Conservation (phyloP, 257 asterid genomes). For the Capsicum pubescens region DNA sequence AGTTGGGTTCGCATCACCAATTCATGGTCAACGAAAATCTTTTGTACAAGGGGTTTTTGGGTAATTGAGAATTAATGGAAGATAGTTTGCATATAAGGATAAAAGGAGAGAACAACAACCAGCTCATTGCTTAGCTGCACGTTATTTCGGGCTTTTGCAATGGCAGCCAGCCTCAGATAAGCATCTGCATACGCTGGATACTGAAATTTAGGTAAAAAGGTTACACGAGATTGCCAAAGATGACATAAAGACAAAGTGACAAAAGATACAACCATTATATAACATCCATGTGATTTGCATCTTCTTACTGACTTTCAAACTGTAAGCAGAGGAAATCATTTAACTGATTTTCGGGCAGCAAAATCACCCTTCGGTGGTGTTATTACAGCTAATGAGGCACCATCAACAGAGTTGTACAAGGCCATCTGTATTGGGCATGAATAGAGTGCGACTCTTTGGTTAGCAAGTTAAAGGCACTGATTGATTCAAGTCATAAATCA, state of each 20-base stretch:
- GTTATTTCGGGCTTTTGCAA: conserved; percentile 86
- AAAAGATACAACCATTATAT: background rate
- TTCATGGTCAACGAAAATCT: conserved; percentile 29
- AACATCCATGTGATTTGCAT: background rate
- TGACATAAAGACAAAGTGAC: conserved; percentile 13
- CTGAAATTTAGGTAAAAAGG: conserved; percentile 53
- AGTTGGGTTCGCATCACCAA: conserved; percentile 3
- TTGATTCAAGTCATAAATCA: conserved; percentile 10
- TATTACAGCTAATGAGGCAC: conserved; percentile 26
- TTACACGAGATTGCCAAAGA: background rate
- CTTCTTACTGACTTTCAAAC: conserved; percentile 6
- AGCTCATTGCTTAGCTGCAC: conserved; percentile 86
- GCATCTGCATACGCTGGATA: conserved; percentile 90
- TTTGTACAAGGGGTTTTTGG: background rate
- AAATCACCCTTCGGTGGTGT: conserved; percentile 15
- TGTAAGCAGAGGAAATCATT: conserved; percentile 8
- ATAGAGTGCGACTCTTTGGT: background rate
- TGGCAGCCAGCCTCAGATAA: conserved; percentile 94
- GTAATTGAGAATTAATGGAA: conserved; percentile 26
- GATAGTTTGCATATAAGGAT: conserved; percentile 18
- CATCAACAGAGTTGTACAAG: conserved; percentile 3
- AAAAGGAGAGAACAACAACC: conserved; percentile 54
- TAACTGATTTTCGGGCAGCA: conserved; percentile 12
- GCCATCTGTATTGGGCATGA: background rate
- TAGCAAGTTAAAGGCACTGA: background rate